phyloP scores from a whole-genome alignment of 768 basidiomycete species.

The Leccinum arenicola region DNA sequence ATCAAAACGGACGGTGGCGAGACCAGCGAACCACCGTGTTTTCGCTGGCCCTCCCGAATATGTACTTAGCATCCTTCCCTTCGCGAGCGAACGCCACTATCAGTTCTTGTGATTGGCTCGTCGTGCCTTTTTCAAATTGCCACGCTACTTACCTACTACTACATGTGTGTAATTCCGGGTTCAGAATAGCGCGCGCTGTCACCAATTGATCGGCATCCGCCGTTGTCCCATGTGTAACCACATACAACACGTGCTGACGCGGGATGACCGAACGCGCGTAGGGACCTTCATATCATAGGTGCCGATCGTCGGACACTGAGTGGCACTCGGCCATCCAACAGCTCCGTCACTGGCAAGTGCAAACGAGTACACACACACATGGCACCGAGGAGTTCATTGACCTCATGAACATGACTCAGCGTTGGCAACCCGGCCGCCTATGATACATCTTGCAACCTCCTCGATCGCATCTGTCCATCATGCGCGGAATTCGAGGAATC shows the following conservation, averaged over 20 bases:
- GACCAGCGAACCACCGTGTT: no score
- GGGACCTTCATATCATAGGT: no score
- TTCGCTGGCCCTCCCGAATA: not conserved
- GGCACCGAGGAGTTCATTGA: not conserved
- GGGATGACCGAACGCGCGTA: not conserved
- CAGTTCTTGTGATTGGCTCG: not conserved
- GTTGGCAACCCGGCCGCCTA: not conserved
- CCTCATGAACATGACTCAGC: not conserved
- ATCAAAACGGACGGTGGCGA: no score
- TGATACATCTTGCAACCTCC: not conserved
- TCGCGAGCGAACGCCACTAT: not conserved
- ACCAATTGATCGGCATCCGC: not conserved
- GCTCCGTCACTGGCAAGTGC: not conserved
- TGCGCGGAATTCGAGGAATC: not conserved
- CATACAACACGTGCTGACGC: not conserved
- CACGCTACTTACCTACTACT: no score
- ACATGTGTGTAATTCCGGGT: not conserved
- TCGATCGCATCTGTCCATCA: not conserved
- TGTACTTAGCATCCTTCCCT: not conserved
- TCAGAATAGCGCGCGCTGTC: not conserved
- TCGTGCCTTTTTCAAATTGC: not conserved
- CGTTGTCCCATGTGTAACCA: not conserved
- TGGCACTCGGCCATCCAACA: not conserved
- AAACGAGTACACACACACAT: not conserved
- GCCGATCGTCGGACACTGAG: not conserved